These are phyloP conservation scores for Nicotiana obtusifolia DNA, from an alignment of 257 asterid species.

Conservation along the genomic window DNA sequence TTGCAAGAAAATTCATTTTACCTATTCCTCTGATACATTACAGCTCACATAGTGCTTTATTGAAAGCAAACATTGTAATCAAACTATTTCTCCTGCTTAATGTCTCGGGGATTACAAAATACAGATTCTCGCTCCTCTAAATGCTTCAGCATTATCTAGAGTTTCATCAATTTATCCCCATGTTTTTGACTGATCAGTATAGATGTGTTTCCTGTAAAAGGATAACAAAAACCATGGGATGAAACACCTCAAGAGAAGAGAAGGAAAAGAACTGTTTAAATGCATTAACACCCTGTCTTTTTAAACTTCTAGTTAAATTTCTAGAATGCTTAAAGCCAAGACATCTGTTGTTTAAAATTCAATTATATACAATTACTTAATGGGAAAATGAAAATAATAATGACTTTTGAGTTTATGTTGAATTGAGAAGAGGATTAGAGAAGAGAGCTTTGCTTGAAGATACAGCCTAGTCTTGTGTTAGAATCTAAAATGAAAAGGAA, in stretches of 20 bases:
- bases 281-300: not conserved
- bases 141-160: not conserved
- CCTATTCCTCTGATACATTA: not conserved
- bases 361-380: not conserved
- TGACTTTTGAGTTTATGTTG: not conserved
- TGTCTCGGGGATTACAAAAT: not conserved
- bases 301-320: not conserved
- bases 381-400: not conserved
- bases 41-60: not conserved
- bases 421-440: not conserved
- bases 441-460: not conserved
- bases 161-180: not conserved
- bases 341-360: not conserved
- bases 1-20: not conserved
- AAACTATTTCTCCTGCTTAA: not conserved
- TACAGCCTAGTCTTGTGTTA: not conserved
- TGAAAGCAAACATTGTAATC: not conserved
- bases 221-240: no score
- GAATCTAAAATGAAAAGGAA: not conserved
- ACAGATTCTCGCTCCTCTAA: not conserved
- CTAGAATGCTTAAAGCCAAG: not conserved
- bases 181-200: no score
- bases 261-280: not conserved
- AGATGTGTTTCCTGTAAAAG: no score
- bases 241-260: not conserved